A percentile compares a stretch with the other conserved stretches of the same genome.
Conservation (phyloP, 108 stramenopile species). For the Skeletonema tropicum region DNA sequence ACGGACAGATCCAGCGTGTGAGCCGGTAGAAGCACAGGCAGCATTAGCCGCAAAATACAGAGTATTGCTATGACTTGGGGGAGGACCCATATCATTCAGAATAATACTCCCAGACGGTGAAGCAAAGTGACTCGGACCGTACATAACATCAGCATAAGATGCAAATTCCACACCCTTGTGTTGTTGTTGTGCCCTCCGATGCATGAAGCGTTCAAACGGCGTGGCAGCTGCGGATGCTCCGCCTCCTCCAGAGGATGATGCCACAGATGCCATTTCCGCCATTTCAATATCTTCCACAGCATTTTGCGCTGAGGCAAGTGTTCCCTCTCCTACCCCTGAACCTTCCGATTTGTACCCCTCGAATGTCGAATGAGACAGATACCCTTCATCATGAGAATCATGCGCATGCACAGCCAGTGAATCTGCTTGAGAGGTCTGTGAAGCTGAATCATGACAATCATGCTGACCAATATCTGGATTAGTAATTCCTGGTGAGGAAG, state of each 20-base stretch:
- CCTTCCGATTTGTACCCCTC: conserved; percentile 21
- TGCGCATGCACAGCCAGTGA: conserved; percentile 1
- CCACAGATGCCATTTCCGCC: conserved; percentile 16
- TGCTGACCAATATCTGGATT: neutral
- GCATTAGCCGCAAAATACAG: conserved; percentile 19
- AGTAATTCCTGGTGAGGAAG: neutral
- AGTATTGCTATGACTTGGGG: neutral
- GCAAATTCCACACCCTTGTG: conserved; percentile 21
- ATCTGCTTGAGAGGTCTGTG: neutral
- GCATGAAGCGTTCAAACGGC: conserved; percentile 5
- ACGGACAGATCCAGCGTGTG: conserved; percentile 13
- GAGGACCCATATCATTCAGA: conserved; percentile 26
- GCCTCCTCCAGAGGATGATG: conserved; percentile 14
- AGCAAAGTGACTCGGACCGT: neutral
- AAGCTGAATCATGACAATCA: neutral
- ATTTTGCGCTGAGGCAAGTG: neutral
- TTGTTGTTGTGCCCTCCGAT: neutral
- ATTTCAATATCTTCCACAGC: neutral
- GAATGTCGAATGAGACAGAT: conserved; percentile 16
- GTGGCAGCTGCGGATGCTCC: neutral
- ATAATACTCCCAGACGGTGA: conserved; percentile 10
- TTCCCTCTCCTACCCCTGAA: neutral
- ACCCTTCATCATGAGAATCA: conserved; percentile 15
- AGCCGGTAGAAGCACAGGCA: conserved; percentile 15
- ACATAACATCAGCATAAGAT: neutral